These are phyloP conservation scores for Lepidium sativum DNA, from an alignment of 345 rosid species.

Conservation along the genomic window DNA sequence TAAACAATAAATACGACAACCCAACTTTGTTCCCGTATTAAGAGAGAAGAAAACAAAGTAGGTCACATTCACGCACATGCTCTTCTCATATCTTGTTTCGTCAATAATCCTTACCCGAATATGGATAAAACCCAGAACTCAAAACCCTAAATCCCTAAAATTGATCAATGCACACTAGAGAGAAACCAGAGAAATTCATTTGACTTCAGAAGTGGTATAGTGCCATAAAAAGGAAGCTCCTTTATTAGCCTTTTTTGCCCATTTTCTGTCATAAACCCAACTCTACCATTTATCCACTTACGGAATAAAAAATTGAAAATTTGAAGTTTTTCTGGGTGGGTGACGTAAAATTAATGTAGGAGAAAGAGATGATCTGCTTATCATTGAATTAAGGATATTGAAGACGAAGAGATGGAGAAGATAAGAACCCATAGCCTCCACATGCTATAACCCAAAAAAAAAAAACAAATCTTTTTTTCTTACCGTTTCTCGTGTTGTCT, in stretches of 20 bases:
- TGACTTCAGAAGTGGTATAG: conserved; percentile 22
- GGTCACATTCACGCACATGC: conserved; percentile 55
- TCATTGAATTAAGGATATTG: neutral
- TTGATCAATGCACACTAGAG: conserved; percentile 2
- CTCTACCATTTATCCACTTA: conserved; percentile 3
- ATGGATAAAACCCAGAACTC: conserved; percentile 8
- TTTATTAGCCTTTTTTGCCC: conserved; percentile 15
- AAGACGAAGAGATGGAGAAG: conserved; percentile 1
- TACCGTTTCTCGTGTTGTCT: conserved; percentile 11
- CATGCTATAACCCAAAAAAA: neutral
- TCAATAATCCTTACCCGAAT: conserved; percentile 38
- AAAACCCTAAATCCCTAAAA: conserved; percentile 15
- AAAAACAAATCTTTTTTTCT: neutral
- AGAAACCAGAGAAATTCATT: conserved; percentile 5
- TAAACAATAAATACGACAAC: conserved; percentile 24
- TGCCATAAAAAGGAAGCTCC: conserved; percentile 36
- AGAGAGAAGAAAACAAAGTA: conserved; percentile 29
- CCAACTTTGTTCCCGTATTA: conserved; percentile 20
- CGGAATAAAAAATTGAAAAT: neutral
- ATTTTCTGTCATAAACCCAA: neutral
- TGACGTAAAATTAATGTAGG: neutral
- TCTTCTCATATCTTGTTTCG: conserved; percentile 18
- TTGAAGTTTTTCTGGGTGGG: neutral
- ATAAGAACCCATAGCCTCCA: conserved; percentile 16
- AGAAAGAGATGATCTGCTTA: conserved; percentile 18